phyloP scores from a whole-genome alignment of 1,284 basidiomycete species.

The Austroboletus sp. region DNA sequence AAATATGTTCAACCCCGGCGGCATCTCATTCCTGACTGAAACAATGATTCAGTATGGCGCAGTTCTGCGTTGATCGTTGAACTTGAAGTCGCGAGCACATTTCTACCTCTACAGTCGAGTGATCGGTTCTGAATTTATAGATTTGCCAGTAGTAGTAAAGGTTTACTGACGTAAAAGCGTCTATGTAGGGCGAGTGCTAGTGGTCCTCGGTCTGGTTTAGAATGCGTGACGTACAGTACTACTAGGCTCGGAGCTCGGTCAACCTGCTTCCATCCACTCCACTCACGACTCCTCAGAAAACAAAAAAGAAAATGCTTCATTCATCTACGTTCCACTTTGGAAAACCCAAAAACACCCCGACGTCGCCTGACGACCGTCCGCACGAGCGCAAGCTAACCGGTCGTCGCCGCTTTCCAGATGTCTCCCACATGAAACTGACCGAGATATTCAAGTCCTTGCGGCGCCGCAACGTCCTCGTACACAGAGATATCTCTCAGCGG shows the following conservation, averaged over 20 bases:
- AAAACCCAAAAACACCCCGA: slow-evolving; percentile 17
- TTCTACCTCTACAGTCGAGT: too few relatives aligned
- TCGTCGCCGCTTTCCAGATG: slow-evolving; percentile 15
- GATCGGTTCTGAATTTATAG: too few relatives aligned
- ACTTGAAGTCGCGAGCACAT: too few relatives aligned
- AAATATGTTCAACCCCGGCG: too few relatives aligned
- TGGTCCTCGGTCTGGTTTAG: slow-evolving; percentile 11
- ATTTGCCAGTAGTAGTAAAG: too few relatives aligned
- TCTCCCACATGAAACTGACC: slow-evolving; percentile 19
- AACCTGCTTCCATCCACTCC: not conserved
- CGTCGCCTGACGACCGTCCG: not conserved
- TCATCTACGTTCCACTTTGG: slow-evolving; percentile 11
- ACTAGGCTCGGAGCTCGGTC: not conserved
- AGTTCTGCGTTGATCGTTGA: too few relatives aligned
- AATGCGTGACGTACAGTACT: slow-evolving; percentile 8
- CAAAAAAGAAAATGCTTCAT: slow-evolving; percentile 12
- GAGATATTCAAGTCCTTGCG: slow-evolving; percentile 27
- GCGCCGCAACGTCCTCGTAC: slow-evolving; percentile 6
- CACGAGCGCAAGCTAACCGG: slow-evolving; percentile 8
- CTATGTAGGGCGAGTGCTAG: too few relatives aligned
- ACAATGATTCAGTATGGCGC: too few relatives aligned
- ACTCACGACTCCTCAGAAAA: not conserved
- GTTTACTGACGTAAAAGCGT: too few relatives aligned
- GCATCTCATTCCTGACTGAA: too few relatives aligned
- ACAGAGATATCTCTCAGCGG: slow-evolving; percentile 3